phyloP scores from a whole-genome alignment of 495 filamentous ascomycete species.

The Aspergillus haitiensis region DNA sequence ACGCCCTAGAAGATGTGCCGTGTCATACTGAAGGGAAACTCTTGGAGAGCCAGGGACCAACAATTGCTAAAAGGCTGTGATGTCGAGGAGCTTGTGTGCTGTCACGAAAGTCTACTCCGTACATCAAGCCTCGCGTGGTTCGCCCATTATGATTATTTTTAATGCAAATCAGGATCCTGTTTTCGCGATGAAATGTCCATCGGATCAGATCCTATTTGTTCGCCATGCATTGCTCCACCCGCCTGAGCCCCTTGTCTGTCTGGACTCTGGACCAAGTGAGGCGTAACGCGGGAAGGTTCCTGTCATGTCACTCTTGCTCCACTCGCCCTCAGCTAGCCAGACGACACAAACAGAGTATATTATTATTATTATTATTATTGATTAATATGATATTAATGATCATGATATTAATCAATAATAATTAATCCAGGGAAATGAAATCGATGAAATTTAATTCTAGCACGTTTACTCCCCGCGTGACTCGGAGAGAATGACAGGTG shows the following conservation, averaged over 20 bases:
- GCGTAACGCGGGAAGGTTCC: constrained; percentile 14
- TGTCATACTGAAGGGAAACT: constrained; percentile 19
- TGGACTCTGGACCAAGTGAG: constrained; percentile 14
- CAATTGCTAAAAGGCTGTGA: not conserved
- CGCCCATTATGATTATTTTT: not conserved
- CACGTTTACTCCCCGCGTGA: no score
- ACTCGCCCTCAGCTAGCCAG: not conserved
- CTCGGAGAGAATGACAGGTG: no score
- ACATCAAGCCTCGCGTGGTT: not conserved
- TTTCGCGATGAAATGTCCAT: not conserved
- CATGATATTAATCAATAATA: not conserved
- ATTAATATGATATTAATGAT: not conserved
- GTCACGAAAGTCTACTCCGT: not conserved
- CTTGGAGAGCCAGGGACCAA: constrained; percentile 17
- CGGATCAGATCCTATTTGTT: constrained; percentile 20
- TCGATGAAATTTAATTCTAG: no score
- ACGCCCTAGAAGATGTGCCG: constrained; percentile 20
- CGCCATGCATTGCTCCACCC: constrained; percentile 1
- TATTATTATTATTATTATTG: not conserved
- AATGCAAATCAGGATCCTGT: not conserved
- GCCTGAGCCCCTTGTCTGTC: constrained; percentile 8
- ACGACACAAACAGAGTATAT: not conserved
- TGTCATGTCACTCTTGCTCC: not conserved
- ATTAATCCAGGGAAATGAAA: no score
- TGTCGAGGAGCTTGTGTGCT: not conserved